Evolutionary conservation across 2,329 filamentous ascomycete species (phyloP).

Genomic region (Colletotrichum endophyticum): DNA sequence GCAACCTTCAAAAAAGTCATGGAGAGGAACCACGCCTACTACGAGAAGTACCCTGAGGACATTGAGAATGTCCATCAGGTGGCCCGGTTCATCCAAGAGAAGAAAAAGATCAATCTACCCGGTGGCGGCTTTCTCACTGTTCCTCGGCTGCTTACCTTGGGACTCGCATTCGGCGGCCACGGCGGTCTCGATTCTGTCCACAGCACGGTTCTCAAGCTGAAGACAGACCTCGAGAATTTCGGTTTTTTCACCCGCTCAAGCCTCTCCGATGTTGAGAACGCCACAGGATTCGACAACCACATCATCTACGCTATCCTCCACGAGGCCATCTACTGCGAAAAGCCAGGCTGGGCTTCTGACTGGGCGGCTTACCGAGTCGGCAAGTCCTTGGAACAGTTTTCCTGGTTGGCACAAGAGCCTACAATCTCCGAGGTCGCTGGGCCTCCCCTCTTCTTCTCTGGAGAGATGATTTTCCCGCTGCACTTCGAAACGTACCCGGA

Average conservation of each 20-base stretch:
- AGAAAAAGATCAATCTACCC: slow-evolving; percentile 64
- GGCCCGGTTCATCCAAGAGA: slow-evolving; percentile 65
- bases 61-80: slow-evolving; percentile 70
- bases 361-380: slow-evolving; percentile 79
- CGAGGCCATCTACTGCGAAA: slow-evolving; percentile 85
- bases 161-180: slow-evolving; percentile 79
- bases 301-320: slow-evolving; percentile 88
- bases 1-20: slow-evolving; percentile 72
- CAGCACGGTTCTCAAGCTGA: slow-evolving; percentile 71
- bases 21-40: slow-evolving; percentile 79
- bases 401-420: slow-evolving; percentile 51
- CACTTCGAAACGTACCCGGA: slow-evolving; percentile 84
- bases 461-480: slow-evolving; percentile 90
- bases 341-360: slow-evolving; percentile 63
- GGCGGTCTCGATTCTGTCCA: slow-evolving; percentile 80
- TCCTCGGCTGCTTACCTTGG: slow-evolving; percentile 76
- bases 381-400: slow-evolving; percentile 47
- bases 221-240: slow-evolving; percentile 76
- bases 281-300: slow-evolving; percentile 73
- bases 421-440: slow-evolving; percentile 31
- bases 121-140: slow-evolving; percentile 76
- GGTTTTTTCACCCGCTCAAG: slow-evolving; percentile 77
- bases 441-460: slow-evolving; percentile 77
- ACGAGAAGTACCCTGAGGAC: slow-evolving; percentile 85
- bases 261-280: slow-evolving; percentile 70